phyloP scores from a whole-genome alignment of 1,284 basidiomycete genomes.

The Moesziomyces sp. region DNA sequence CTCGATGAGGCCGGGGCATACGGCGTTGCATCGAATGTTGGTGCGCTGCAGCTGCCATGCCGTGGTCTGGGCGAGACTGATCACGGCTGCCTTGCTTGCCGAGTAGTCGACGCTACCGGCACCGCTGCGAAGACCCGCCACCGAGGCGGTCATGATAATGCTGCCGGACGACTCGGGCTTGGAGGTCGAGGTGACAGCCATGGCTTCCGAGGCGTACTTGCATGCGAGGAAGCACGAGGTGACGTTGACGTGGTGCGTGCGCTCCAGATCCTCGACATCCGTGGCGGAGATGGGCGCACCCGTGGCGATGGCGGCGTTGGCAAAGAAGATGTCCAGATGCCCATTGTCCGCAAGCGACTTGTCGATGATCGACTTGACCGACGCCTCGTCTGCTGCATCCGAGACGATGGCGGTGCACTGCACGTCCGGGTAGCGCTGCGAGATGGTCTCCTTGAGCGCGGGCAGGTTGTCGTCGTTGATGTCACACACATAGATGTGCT shows the following conservation, averaged over 20 bases:
- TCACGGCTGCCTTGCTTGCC: slow-evolving; percentile 69
- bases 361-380: slow-evolving; percentile 78
- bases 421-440: slow-evolving; percentile 78
- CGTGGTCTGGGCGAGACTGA: slow-evolving; percentile 83
- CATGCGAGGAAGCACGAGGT: slow-evolving; percentile 91
- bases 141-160: slow-evolving; percentile 92
- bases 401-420: slow-evolving; percentile 73
- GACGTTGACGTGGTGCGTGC: slow-evolving; percentile 81
- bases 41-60: slow-evolving; percentile 83
- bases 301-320: slow-evolving; percentile 75
- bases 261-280: slow-evolving; percentile 77
- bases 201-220: slow-evolving; percentile 83
- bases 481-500: slow-evolving; percentile 85
- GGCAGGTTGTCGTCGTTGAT: slow-evolving; percentile 78
- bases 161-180: slow-evolving; percentile 77
- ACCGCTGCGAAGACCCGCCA: slow-evolving; percentile 85
- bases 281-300: slow-evolving; percentile 72
- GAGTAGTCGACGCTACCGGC: slow-evolving; percentile 86
- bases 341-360: slow-evolving; percentile 82
- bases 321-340: slow-evolving; percentile 89
- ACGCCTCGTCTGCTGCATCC: slow-evolving; percentile 83
- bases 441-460: slow-evolving; percentile 77
- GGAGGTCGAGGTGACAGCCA: slow-evolving; percentile 76
- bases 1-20: slow-evolving; percentile 91
- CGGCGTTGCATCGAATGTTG: slow-evolving; percentile 86